Evolutionary conservation across 179 eudicot genomes (phyloP).

Genomic region (Silene vulgaris): DNA sequence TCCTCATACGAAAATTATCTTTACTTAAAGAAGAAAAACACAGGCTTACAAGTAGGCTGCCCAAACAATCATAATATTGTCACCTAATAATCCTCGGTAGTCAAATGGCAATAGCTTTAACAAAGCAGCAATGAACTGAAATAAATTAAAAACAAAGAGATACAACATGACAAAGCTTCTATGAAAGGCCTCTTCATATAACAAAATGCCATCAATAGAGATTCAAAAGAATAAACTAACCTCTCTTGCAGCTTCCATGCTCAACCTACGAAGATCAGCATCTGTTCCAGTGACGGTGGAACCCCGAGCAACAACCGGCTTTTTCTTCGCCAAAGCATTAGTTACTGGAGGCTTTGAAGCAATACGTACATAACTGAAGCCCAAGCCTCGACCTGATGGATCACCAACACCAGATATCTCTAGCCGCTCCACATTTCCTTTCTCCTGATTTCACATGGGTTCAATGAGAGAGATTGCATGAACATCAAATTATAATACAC

Average conservation of each 20-base stretch:
- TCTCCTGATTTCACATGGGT: constrained; percentile 43
- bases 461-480: constrained; percentile 3
- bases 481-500: constrained; percentile 8
- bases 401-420: constrained; percentile 99
- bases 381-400: constrained; percentile 97
- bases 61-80: background rate
- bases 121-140: no score
- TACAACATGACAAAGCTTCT: background rate
- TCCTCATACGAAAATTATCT: background rate
- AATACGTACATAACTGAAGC: constrained; percentile 89
- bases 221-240: constrained; percentile 32
- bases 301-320: constrained; percentile 59
- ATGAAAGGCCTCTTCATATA: background rate
- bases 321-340: constrained; percentile 71
- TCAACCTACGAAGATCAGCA: constrained; percentile 96
- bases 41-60: background rate
- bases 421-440: constrained; percentile 85
- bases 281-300: constrained; percentile 95
- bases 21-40: background rate
- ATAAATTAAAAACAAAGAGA: background rate
- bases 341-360: constrained; percentile 78
- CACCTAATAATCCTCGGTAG: no score
- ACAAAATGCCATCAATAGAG: background rate
- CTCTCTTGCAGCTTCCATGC: constrained; percentile 99
- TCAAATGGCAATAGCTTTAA: no score